A percentile compares a stretch with the other conserved stretches of the same genome.
These are phyloP conservation scores for Fusarium xylarioides DNA, from an alignment of 2,329 filamentous ascomycete genomes.

Conservation along the genomic window DNA sequence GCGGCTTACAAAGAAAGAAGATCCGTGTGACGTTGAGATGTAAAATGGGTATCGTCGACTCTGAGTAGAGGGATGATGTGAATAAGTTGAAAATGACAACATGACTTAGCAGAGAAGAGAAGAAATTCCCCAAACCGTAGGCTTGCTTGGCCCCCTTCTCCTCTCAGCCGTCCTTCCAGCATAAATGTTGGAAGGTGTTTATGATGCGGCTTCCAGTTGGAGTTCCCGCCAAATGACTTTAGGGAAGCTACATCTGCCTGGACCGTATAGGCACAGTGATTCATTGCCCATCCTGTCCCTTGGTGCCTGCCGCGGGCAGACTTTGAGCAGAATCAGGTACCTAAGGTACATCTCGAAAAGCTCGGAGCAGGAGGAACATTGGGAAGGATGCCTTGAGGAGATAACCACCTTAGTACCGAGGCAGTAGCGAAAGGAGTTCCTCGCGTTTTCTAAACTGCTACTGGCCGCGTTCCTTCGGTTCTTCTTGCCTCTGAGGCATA, in stretches of 20 bases:
- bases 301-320: neutral
- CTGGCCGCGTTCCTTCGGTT: neutral
- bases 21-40: neutral
- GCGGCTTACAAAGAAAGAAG: neutral
- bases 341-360: neutral
- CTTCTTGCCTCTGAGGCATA: neutral
- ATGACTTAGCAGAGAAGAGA: neutral
- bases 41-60: neutral
- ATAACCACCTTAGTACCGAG: neutral
- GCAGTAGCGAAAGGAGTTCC: neutral
- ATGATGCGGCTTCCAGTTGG: neutral
- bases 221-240: too few relatives aligned
- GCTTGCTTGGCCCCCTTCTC: neutral
- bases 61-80: neutral
- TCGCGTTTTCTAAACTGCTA: neutral
- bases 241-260: neutral
- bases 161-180: too few relatives aligned
- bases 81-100: neutral
- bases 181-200: neutral
- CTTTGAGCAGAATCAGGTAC: neutral
- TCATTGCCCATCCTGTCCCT: neutral
- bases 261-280: neutral
- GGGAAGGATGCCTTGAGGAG: neutral
- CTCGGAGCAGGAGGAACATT: neutral
- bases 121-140: neutral